Percentiles rank a stretch among this genome's conserved stretches.
Conservation (phyloP, 2,329 filamentous ascomycete species). For the Stagonosporopsis chrysanthemi region DNA sequence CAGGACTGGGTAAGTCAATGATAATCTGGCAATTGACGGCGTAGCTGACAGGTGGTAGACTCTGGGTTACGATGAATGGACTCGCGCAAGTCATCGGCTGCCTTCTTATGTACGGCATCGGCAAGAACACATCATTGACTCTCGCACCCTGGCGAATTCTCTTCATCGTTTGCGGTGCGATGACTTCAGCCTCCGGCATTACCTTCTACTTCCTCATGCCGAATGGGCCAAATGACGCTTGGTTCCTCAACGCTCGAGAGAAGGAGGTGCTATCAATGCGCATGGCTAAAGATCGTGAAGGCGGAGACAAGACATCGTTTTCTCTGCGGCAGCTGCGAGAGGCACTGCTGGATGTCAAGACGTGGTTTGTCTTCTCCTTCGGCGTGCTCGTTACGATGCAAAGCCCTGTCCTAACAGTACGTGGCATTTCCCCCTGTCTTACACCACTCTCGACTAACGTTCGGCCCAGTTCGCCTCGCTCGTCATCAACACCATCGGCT, state of each 20-base stretch:
- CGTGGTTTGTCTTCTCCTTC: constrained; percentile 13
- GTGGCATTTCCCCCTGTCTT: not conserved
- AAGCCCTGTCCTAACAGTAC: constrained; percentile 50
- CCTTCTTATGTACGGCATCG: constrained; percentile 61
- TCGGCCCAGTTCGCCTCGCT: constrained; percentile 57
- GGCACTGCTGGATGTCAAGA: constrained; percentile 32
- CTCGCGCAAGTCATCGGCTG: constrained; percentile 57
- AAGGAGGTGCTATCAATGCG: constrained; percentile 52
- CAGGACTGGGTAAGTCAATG: constrained; percentile 24
- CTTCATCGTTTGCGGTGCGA: constrained; percentile 60
- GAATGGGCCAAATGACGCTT: constrained; percentile 55
- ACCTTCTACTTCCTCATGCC: constrained; percentile 59
- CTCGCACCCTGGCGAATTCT: constrained; percentile 58
- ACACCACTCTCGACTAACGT: not conserved
- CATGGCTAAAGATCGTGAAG: constrained; percentile 49
- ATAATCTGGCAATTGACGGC: not conserved
- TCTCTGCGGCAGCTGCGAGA: constrained; percentile 55
- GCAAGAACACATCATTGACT: constrained; percentile 44
- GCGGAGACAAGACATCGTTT: constrained; percentile 56
- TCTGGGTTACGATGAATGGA: constrained; percentile 58
- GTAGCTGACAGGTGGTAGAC: constrained; percentile 21
- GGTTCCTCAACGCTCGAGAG: constrained; percentile 58
- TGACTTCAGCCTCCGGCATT: constrained; percentile 55
- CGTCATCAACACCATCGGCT: constrained; percentile 50
- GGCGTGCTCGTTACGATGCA: constrained; percentile 56